A percentile compares a stretch with the other conserved stretches of the same genome.
phyloP scores from a whole-genome alignment of 495 filamentous ascomycete species.

The Astrothelium macrocarpum region DNA sequence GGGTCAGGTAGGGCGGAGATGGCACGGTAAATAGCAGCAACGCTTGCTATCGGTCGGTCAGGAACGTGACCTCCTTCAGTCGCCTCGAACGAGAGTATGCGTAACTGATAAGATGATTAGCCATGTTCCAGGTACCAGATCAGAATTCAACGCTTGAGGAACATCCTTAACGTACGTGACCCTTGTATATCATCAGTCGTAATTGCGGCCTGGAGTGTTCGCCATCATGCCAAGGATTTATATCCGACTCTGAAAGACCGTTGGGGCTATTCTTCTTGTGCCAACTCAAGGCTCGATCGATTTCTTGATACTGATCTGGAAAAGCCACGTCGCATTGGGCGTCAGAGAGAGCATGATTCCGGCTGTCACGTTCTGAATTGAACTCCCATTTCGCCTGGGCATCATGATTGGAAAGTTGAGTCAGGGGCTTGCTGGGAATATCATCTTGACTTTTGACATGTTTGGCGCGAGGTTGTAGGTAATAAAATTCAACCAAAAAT shows the following conservation, averaged over 20 bases:
- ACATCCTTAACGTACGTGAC: slow-evolving; percentile 14
- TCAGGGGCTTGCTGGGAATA: not conserved
- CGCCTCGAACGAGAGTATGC: slow-evolving; percentile 20
- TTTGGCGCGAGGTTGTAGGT: not conserved
- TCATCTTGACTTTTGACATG: not conserved
- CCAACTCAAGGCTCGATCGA: slow-evolving; percentile 12
- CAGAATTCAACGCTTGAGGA: not conserved
- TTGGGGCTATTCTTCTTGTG: not conserved
- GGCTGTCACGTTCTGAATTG: slow-evolving; percentile 3
- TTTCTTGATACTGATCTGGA: slow-evolving; percentile 14
- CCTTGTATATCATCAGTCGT: slow-evolving; percentile 23
- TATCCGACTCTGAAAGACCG: not conserved
- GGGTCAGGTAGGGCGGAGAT: slow-evolving; percentile 41
- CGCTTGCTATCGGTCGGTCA: slow-evolving; percentile 36
- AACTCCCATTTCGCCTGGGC: slow-evolving; percentile 3
- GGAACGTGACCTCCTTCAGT: slow-evolving; percentile 35
- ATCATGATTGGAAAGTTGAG: not conserved
- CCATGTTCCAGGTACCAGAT: not conserved
- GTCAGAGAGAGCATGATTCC: slow-evolving; percentile 11
- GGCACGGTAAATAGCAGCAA: slow-evolving; percentile 37
- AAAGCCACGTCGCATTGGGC: slow-evolving; percentile 16
- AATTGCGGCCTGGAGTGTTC: slow-evolving; percentile 2
- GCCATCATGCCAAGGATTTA: not conserved
- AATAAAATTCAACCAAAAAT: not conserved
- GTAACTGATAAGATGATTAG: slow-evolving; percentile 21